Evolutionary conservation across 192 early-diverging fungal species (phyloP), one percentile per base, ranked within the genome.

Genomic region (Rhizoclosmatium sp.): DNA sequence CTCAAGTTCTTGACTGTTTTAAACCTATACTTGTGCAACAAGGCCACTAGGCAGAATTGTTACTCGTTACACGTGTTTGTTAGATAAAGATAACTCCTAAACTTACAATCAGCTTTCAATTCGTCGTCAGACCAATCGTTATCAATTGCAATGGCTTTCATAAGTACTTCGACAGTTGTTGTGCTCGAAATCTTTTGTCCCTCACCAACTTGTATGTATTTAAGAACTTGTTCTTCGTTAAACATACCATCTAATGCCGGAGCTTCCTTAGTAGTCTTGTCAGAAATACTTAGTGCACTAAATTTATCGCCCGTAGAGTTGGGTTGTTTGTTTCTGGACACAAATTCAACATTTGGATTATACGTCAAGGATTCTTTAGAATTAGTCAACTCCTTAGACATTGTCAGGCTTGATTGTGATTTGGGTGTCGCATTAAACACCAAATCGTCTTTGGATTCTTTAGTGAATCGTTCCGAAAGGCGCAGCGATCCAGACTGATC

Each of bases 81-180:
- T 54, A 0, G 51, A 16, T 54, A 54, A 54, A 12, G 16, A 54
- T 54, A 0, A 54, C 9, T 12, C 67, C 12, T 42, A 21, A 62
- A 62, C 60, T 21, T 40, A 62, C 60, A 19, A 49, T 75, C 72
- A 19, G 16, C 45, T 12, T 19, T 4, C 12, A 75, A 16, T 45
- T 75, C 72, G 5, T 75, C 59, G 4, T 59, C 16, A 44, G 42
- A 21, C 72, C 72, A 75, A 12, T 42, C 45, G 21, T 64, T 62
- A 16, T 75, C 72, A 7, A 41, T 23, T 3, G 59, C 59, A 75
- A 75, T 75, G 21, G 45, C 72, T 19, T 49, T 42, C 72, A 75
- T 59, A 4, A 75, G 16, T 10, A 46, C 44, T 5, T 59, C 23
- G 12, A 75, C 59, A 4, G 72, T 10, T 3, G 59, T 62, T 10